Percentiles rank a stretch among this genome's conserved stretches.
Evolutionary conservation across 768 basidiomycete species (phyloP).

Genomic region (Termitomyces sp.): DNA sequence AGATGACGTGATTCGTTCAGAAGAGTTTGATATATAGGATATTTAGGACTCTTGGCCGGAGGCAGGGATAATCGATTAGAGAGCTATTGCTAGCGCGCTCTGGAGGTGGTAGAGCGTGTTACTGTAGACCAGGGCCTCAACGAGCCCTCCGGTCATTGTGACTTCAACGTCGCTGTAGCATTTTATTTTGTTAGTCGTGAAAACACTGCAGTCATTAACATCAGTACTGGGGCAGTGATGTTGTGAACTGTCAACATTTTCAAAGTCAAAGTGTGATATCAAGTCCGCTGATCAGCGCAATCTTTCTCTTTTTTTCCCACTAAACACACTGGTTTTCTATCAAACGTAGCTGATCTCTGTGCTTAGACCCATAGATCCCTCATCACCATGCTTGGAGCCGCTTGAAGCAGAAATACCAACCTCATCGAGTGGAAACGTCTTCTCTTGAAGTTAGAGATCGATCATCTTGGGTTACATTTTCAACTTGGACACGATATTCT

Average conservation of each 20-base stretch:
- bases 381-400: conserved; percentile 32
- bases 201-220: background rate
- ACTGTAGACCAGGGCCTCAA: conserved; percentile 46
- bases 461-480: no score
- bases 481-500: no score
- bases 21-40: conserved; percentile 41
- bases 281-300: background rate
- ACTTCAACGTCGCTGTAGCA: conserved; percentile 9
- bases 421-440: conserved; percentile 44
- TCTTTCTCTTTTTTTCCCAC: background rate
- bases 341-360: background rate
- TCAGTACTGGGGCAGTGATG: background rate
- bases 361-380: conserved; percentile 36
- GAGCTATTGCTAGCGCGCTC: conserved; percentile 18
- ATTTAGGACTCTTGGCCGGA: conserved; percentile 41
- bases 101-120: conserved; percentile 9
- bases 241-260: no score
- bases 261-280: no score
- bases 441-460: background rate
- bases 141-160: conserved; percentile 33
- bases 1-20: conserved; percentile 51
- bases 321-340: background rate
- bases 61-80: conserved; percentile 31
- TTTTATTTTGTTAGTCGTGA: background rate
- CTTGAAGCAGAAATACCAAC: conserved; percentile 52